phyloP scores from a whole-genome alignment of 176 grass and related monocot genomes.

The Oryza glaberrima region DNA sequence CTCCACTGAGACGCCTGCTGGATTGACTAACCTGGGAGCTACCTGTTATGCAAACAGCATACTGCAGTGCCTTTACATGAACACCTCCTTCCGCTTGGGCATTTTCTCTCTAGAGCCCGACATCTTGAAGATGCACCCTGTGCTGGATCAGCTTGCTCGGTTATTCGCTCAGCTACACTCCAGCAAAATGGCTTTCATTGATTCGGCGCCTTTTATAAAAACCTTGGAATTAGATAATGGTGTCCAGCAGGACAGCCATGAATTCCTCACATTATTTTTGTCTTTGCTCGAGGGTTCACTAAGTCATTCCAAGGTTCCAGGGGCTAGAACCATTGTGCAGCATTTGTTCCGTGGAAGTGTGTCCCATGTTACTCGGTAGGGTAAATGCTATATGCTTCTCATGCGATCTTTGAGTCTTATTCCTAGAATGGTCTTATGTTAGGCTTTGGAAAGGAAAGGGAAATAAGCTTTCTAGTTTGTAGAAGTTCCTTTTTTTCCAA shows the following conservation, averaged over 20 bases:
- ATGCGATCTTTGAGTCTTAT: background rate
- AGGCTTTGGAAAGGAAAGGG: constrained; percentile 2
- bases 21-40: constrained; percentile 91
- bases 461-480: constrained; percentile 3
- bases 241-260: constrained; percentile 96
- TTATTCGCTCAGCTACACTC: constrained; percentile 86
- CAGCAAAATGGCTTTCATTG: constrained; percentile 87
- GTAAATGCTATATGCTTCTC: background rate
- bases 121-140: constrained; percentile 70
- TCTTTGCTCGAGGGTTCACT: constrained; percentile 88
- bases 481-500: background rate
- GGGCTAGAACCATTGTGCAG: constrained; percentile 80
- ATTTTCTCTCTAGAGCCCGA: constrained; percentile 89
- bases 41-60: constrained; percentile 99
- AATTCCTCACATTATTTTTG: constrained; percentile 94
- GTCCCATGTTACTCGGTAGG: constrained; percentile 85
- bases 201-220: constrained; percentile 88
- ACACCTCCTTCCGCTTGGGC: constrained; percentile 68
- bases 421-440: background rate
- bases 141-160: constrained; percentile 79
- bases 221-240: constrained; percentile 87
- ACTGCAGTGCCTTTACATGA: constrained; percentile 99
- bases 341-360: constrained; percentile 81
- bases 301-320: constrained; percentile 74
- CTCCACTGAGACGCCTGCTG: constrained; percentile 72